Conservation (phyloP, 805 yeast species). For the Wickerhamiella alocasiicola region DNA sequence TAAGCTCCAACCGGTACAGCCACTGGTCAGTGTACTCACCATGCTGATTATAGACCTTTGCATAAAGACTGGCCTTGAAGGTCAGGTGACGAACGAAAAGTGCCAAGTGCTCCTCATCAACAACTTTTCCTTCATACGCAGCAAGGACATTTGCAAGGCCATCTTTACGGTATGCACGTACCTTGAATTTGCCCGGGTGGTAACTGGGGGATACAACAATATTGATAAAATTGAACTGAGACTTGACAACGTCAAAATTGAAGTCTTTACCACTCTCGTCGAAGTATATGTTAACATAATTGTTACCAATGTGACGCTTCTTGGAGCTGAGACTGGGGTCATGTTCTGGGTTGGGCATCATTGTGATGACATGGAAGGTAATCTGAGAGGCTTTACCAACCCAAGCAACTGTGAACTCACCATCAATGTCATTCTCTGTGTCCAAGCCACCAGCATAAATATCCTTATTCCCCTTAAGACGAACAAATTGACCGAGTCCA, state of each 20-base stretch:
- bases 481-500: conserved; percentile 47
- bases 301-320: conserved; percentile 78
- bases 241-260: conserved; percentile 54
- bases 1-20: conserved; percentile 52
- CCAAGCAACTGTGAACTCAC: conserved; percentile 65
- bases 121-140: conserved; percentile 60
- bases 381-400: conserved; percentile 57
- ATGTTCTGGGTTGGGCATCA: conserved; percentile 51
- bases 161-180: conserved; percentile 48
- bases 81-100: conserved; percentile 55
- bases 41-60: conserved; percentile 58
- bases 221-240: conserved; percentile 75
- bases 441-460: conserved; percentile 73
- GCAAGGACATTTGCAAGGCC: conserved; percentile 72
- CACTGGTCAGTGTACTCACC: conserved; percentile 50
- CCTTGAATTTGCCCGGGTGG: conserved; percentile 34
- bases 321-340: conserved; percentile 42
- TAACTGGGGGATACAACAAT: conserved; percentile 56
- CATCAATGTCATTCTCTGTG: conserved; percentile 55
- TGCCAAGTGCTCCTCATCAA: conserved; percentile 48
- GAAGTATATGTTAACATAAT: conserved; percentile 67
- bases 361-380: conserved; percentile 65
- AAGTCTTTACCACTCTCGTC: conserved; percentile 61
- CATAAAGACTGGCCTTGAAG: conserved; percentile 55
- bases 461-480: conserved; percentile 40